A percentile compares a stretch with the other conserved stretches of the same genome.
phyloP scores from a whole-genome alignment of 140 eudicot genomes.

The Ambrosia hybrid region DNA sequence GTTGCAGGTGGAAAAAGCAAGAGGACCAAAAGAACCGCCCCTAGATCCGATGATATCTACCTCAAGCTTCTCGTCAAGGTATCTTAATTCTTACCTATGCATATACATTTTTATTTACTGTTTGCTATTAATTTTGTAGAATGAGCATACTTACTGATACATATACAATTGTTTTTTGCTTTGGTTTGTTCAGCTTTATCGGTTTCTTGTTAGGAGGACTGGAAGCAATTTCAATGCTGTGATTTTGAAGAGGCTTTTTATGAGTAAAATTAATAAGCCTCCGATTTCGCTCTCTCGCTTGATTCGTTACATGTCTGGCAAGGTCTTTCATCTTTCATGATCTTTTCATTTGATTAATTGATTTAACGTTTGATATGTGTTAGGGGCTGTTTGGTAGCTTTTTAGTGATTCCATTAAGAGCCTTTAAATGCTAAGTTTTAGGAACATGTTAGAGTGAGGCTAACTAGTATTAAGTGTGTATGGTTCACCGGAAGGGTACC shows the following conservation, averaged over 20 bases:
- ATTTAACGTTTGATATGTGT: background rate
- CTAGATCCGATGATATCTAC: conserved; percentile 42
- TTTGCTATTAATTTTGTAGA: background rate
- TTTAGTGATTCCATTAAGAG: too few species aligned
- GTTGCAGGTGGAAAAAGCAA: conserved; percentile 54
- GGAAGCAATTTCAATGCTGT: background rate
- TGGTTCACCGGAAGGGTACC: too few species aligned
- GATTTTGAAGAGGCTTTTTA: background rate
- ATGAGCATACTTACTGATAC: background rate
- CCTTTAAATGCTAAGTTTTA: too few species aligned
- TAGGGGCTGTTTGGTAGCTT: too few species aligned
- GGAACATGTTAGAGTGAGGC: too few species aligned
- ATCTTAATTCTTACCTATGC: too few species aligned
- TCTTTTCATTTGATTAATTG: background rate
- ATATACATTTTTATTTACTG: background rate
- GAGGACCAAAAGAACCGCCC: conserved; percentile 49
- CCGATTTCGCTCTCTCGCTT: background rate
- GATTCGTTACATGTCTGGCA: conserved; percentile 11
- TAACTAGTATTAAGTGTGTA: too few species aligned
- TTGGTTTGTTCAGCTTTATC: background rate
- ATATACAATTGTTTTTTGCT: background rate
- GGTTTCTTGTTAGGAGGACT: background rate
- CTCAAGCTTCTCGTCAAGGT: conserved; percentile 50
- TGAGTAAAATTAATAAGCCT: background rate
- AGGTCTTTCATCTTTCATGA: background rate